A percentile compares a stretch with the other conserved stretches of the same genome.
Evolutionary conservation across 208 protist genomes (phyloP).

Genomic region (Leishmania tarentolae): DNA sequence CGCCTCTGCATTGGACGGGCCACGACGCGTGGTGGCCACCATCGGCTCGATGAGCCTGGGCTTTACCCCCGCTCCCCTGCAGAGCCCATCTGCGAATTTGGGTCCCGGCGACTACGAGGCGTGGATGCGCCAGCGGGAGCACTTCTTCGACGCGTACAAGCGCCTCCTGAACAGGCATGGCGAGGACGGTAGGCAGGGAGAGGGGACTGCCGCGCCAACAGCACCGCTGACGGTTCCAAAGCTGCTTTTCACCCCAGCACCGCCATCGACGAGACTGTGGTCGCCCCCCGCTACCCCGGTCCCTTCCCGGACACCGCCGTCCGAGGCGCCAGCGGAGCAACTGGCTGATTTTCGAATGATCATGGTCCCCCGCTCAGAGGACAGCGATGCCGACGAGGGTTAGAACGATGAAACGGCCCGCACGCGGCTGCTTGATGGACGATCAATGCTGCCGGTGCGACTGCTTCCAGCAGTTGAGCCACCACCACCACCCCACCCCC

Average conservation of each 20-base stretch:
- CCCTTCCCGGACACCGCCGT: not conserved
- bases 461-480: not conserved
- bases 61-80: constrained; percentile 46
- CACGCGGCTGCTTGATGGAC: not conserved
- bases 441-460: not conserved
- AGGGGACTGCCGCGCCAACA: not conserved
- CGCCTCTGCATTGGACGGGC: constrained; percentile 2
- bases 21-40: constrained; percentile 41
- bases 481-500: not conserved
- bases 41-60: constrained; percentile 61
- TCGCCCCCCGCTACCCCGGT: not conserved
- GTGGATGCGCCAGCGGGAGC: constrained; percentile 64
- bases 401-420: not conserved
- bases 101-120: constrained; percentile 40
- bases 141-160: constrained; percentile 52
- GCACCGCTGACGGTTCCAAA: constrained; percentile 10
- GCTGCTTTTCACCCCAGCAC: constrained; percentile 12
- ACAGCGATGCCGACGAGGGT: constrained; percentile 7
- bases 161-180: constrained; percentile 11
- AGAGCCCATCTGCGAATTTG: constrained; percentile 47
- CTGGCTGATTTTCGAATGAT: constrained; percentile 2
- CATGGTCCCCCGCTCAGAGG: constrained; percentile 8
- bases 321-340: not conserved
- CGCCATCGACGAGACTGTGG: not conserved
- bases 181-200: not conserved